Percentiles rank a stretch among this genome's conserved stretches.
phyloP scores from a whole-genome alignment of 202 grass and related monocot genomes.

The Bolboschoenoplectus hybrid region DNA sequence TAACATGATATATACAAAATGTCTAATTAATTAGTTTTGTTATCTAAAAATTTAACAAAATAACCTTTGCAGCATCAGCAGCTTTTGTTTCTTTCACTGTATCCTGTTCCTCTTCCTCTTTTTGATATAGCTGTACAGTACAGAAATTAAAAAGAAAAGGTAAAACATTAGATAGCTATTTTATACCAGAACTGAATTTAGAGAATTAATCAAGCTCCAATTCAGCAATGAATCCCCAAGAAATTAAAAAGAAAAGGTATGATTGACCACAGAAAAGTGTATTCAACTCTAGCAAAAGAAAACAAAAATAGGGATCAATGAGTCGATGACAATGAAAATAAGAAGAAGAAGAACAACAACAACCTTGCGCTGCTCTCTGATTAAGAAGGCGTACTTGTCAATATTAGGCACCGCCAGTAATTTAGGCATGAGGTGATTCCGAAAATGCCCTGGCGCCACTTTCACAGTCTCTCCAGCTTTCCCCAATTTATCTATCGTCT shows the following conservation, averaged over 20 bases:
- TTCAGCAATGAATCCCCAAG: not conserved
- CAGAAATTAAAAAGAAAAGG: not conserved
- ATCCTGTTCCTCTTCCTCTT: constrained; percentile 54
- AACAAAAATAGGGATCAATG: not conserved
- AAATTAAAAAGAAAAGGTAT: not conserved
- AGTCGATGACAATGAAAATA: not conserved
- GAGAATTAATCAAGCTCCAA: not conserved
- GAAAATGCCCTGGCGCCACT: constrained; percentile 87
- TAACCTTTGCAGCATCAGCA: constrained; percentile 48
- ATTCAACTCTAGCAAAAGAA: not conserved
- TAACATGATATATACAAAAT: too few relatives aligned
- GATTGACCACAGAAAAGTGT: not conserved
- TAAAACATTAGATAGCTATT: not conserved
- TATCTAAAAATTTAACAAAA: not conserved
- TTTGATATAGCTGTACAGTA: constrained; percentile 67
- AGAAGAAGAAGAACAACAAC: not conserved
- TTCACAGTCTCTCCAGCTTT: constrained; percentile 76
- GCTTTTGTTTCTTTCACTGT: constrained; percentile 57
- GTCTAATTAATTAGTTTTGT: too few relatives aligned
- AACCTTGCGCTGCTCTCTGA: constrained; percentile 85
- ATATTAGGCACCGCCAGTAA: constrained; percentile 88
- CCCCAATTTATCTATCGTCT: constrained; percentile 86
- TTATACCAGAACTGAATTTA: not conserved
- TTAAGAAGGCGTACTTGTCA: constrained; percentile 80
- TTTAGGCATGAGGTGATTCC: constrained; percentile 95